A percentile compares a stretch with the other conserved stretches of the same genome.
Conservation (phyloP, 2,329 filamentous ascomycete species). For the Aspergillus awamori region DNA sequence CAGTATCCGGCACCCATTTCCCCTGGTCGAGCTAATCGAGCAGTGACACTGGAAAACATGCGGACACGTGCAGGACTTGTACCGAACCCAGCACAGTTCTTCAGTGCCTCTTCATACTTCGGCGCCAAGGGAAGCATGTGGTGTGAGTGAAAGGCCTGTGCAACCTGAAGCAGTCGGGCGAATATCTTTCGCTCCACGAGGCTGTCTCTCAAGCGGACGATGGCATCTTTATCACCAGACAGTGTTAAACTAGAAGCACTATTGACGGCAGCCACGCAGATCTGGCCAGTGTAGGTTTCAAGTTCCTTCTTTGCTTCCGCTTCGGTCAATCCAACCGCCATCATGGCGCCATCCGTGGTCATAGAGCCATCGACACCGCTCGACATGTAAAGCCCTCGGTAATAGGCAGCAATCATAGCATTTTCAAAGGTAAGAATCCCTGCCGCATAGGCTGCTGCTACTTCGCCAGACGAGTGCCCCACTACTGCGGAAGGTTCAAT, state of each 20-base stretch:
- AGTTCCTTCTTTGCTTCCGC: constrained; percentile 17
- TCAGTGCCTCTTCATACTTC: constrained; percentile 22
- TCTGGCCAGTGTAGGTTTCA: constrained; percentile 20
- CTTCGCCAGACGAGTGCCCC: constrained; percentile 28
- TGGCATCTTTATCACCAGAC: constrained; percentile 34
- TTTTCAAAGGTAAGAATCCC: constrained; percentile 14
- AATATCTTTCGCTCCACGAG: constrained; percentile 29
- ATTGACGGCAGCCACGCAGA: constrained; percentile 43
- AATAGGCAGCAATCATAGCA: constrained; percentile 22
- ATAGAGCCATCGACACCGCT: neutral
- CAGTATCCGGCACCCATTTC: constrained; percentile 12
- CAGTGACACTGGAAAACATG: constrained; percentile 16
- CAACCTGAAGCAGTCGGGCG: constrained; percentile 26
- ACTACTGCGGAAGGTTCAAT: constrained; percentile 19
- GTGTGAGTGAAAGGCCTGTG: constrained; percentile 32
- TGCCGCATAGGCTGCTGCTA: constrained; percentile 25
- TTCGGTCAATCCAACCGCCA: constrained; percentile 25
- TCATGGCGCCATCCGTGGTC: constrained; percentile 25
- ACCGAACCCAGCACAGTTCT: neutral
- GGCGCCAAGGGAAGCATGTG: constrained; percentile 30
- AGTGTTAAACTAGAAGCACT: constrained; percentile 41
- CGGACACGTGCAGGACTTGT: neutral
- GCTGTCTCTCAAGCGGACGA: constrained; percentile 25
- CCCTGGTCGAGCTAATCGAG: neutral
- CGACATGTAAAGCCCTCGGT: constrained; percentile 17